Evolutionary conservation across 2,329 filamentous ascomycete species (phyloP).

Genomic region (Alternaria burnsii): DNA sequence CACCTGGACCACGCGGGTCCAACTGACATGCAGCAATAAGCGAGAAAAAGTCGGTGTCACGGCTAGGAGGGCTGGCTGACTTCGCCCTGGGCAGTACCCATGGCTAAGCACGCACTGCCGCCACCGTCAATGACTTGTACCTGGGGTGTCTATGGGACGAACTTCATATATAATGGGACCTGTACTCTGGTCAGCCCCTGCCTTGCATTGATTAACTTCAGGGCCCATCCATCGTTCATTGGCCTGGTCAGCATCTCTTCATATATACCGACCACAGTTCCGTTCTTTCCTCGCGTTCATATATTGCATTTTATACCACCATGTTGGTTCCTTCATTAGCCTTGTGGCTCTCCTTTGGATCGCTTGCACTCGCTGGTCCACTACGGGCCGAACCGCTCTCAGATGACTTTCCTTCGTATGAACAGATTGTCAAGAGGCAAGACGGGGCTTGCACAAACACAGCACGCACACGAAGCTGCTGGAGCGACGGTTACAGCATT

Average conservation of each 20-base stretch:
- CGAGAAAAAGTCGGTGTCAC: conserved; percentile 12
- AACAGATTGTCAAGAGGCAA: conserved; percentile 39
- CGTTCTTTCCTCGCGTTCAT: conserved; percentile 5
- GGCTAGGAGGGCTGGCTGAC: conserved; percentile 7
- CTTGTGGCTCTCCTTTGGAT: conserved; percentile 37
- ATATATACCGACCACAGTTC: conserved; percentile 19
- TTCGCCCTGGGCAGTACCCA: not conserved
- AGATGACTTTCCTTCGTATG: conserved; percentile 18
- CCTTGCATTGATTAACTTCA: conserved; percentile 16
- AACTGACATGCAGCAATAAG: conserved; percentile 1
- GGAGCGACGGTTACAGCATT: conserved; percentile 55
- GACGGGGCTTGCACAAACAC: conserved; percentile 53
- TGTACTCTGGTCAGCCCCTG: conserved; percentile 13
- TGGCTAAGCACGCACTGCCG: conserved; percentile 1
- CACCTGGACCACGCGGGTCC: conserved; percentile 1
- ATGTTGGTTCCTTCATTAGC: conserved; percentile 40
- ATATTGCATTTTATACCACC: conserved; percentile 18
- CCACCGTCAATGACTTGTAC: conserved; percentile 6
- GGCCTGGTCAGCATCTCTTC: conserved; percentile 12
- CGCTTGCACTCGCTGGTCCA: conserved; percentile 40
- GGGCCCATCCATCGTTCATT: conserved; percentile 18
- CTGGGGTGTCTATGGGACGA: conserved; percentile 2
- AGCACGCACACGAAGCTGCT: conserved; percentile 53
- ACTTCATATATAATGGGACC: conserved; percentile 26
- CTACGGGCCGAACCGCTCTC: conserved; percentile 22